phyloP scores from a whole-genome alignment of 2,329 filamentous ascomycete species.

The Ceratocystis alfenasii region DNA sequence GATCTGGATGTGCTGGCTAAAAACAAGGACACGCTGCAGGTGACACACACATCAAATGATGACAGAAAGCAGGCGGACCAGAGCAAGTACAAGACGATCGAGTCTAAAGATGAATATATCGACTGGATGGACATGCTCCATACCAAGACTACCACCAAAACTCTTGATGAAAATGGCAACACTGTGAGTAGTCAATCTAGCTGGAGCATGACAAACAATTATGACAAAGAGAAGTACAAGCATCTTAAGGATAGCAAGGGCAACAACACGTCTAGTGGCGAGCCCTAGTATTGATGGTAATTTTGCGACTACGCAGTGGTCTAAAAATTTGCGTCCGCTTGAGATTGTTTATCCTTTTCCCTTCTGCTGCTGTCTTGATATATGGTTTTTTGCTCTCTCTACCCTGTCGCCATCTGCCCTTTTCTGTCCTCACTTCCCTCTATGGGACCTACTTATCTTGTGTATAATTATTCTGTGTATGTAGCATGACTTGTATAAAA shows the following conservation, averaged over 20 bases:
- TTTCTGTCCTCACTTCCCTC: neutral
- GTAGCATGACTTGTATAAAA: constrained; percentile 9
- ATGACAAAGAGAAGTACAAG: constrained; percentile 22
- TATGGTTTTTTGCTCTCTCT: neutral
- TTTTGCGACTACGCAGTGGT: no score
- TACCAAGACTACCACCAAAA: constrained; percentile 33
- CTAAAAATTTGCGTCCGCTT: no score
- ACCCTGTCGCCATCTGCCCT: neutral
- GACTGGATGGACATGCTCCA: constrained; percentile 36
- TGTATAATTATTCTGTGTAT: neutral
- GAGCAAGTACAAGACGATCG: constrained; percentile 29
- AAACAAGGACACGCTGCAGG: constrained; percentile 5
- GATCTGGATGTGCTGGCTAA: constrained; percentile 19
- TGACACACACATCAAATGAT: constrained; percentile 3
- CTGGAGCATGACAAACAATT: constrained; percentile 21
- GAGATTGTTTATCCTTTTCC: no score
- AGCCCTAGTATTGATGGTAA: neutral
- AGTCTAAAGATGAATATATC: constrained; percentile 33
- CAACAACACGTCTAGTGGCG: neutral
- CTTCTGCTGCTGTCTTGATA: neutral
- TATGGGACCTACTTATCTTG: neutral
- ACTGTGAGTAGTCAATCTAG: constrained; percentile 32
- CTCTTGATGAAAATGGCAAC: constrained; percentile 33
- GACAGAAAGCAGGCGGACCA: constrained; percentile 13
- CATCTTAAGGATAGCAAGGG: constrained; percentile 12